Percentiles rank a stretch among this genome's conserved stretches.
Conservation (phyloP, 345 rosid species). For the Syzygium aromaticum region DNA sequence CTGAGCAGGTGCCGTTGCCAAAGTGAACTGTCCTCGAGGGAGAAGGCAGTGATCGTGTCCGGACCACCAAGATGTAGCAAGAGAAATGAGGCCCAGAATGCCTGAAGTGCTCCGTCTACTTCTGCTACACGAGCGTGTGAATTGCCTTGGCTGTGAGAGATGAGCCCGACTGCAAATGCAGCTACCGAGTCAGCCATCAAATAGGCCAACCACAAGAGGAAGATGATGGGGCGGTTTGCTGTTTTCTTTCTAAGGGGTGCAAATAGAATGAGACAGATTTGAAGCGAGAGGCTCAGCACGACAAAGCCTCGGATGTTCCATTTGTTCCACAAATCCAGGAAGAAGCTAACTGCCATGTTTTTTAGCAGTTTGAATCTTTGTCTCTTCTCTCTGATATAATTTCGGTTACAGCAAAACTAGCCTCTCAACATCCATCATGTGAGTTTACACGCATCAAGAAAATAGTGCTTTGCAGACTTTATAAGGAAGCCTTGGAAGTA, state of each 20-base stretch:
- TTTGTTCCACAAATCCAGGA: not conserved
- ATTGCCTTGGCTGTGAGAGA: not conserved
- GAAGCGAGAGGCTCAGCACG: rapidly evolving
- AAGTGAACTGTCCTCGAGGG: not conserved
- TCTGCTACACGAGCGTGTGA: rapidly evolving
- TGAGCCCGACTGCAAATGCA: not conserved
- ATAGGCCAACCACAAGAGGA: not conserved
- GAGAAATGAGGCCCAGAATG: not conserved
- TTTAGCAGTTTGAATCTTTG: not conserved
- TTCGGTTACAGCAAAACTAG: not conserved
- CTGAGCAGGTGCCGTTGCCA: rapidly evolving
- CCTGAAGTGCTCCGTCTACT: not conserved
- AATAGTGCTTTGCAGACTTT: not conserved
- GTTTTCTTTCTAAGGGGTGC: not conserved
- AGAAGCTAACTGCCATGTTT: not conserved
- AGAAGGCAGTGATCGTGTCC: not conserved
- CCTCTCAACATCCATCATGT: not conserved
- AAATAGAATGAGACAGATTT: not conserved
- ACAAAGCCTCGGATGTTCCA: not conserved
- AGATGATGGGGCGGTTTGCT: rapidly evolving
- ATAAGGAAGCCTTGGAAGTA: not conserved
- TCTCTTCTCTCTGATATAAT: not conserved
- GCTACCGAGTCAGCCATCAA: not conserved
- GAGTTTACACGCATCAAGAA: not conserved
- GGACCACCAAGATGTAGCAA: not conserved